Base-by-base conservation (phyloP, 2,329 filamentous ascomycete genomes). In the Colletotrichum orbiculare region DNA sequence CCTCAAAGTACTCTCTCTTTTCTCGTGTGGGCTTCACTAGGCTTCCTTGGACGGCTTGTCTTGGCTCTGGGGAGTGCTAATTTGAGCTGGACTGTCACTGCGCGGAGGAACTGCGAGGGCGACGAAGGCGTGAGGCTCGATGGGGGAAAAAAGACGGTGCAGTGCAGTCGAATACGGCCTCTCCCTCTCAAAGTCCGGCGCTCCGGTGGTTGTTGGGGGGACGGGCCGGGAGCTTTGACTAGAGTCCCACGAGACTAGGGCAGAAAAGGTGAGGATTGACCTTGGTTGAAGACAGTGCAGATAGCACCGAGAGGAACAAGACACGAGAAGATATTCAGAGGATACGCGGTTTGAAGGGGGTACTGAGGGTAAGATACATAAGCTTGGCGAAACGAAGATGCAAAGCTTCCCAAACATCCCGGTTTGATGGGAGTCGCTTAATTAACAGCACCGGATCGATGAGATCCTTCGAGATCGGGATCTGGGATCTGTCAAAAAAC, bases 361-460 rank as follows among this genome's bases (percentile, higher is more conserved):
- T 53, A 41, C 2, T n/a, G 34, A 55, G 10, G 52, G 15, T 11
- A 48, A 47, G n/a, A 38, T 35, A 47, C 13, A 17, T 15, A 25
- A 47, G 11, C 60, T 58, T 63, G 54, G 47, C 54, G 54, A 58
- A 58, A 58, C 39, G 45, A 47, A 47, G 17, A 41, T 35, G 10
- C 39, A 63, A 52, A 58, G 46, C 46, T 58, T 63, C 34, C 6
- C 7, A 25, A 33, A 33, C 52, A 42, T 17, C 52, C 42, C 25
- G 25, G 25, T 5, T 25, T 25, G 34, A 52, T 52, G 49, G 38
- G n/a, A 15, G 2, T 25, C 25, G 25, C 25, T 25, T 25, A 25
- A 25, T 25, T 25, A 25, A 25, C 37, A 41, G 8, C 7, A 46
- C 9, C 46, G 11, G 58, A 55, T 55, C 35, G 42, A 55, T 49